Evolutionary conservation across 805 yeast genomes (phyloP), one percentile per base, ranked within the genome.

Genomic region (Saturnispora dispora): DNA sequence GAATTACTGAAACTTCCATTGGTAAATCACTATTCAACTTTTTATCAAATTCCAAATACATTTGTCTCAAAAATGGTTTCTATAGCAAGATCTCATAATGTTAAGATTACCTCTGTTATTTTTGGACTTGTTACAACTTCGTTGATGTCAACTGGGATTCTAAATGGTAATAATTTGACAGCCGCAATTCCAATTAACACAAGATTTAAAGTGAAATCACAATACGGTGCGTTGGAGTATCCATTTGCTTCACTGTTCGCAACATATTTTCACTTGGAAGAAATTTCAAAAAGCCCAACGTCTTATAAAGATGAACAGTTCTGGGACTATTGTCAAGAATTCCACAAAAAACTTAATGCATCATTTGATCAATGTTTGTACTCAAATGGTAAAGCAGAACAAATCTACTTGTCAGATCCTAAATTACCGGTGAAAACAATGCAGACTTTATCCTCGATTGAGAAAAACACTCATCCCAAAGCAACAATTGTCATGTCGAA

Each of bases 401-500:
- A 27, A 3, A 23, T 13, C 13, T 50, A 36, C 10, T 13, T 15
- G 3, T 18, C 33, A 5, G 43, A 52, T 32, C 25, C 23, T 13
- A 13, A 32, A 11, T 27, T 48, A 2, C 48, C 52, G 2, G 5
- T 20, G 15, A 37, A 36, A 6, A 30, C 33, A 8, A 48, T 55
- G 46, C 9, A 32, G 4, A 20, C 13, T 4, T 13, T 55, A 25
- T 45, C 46, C 4, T 20, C 50, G 7, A 15, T 48, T 18, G 42
- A 35, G 8, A 37, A 45, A n/a, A 51, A 55, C 32, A 10, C n/a
- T 2, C 23, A 40, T 4, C 57, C 57, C 1, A 37, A 36, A 3
- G 41, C 52, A 10, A 45, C 53, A 5, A 10, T 52, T 3, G 50
- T 43, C 15, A 55, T 55, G 17, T 55, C 57, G 10, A 55, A 55